Base-by-base conservation (phyloP, 192 early-diverging fungal genomes). In the Coemansia sp. region DNA sequence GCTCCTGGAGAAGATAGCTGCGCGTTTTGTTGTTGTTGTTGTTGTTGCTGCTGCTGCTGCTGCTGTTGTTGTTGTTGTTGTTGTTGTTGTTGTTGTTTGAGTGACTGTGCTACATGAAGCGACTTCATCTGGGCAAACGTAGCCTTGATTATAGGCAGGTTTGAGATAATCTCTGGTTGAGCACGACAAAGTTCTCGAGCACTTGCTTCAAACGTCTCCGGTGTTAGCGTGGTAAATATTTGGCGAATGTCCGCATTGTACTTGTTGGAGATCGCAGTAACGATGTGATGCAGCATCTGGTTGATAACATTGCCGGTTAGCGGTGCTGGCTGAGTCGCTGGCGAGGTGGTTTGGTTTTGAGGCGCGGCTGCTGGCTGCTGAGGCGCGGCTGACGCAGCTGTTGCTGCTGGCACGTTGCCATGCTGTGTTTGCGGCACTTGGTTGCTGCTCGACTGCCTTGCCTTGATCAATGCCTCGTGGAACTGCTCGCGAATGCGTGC, bases 81-180 rank as follows among this genome's bases (percentile, higher is more conserved):
- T 7, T 51, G 50, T 34, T 54, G 41, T 18, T 50, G 61, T 8
- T 56, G 51, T 40, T 56, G 66, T 32, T 51, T 52, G 0, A 44
- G 18, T 15, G n/a, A 6, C 21, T 58, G 57, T 15, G 28, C 8
- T 9, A 31, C 48, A 18, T 71, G 70, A 12, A 34, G 2, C 7
- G 16, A 28, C 47, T 59, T 63, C 14, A 60, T 23, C 30, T 64
- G 60, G 0, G 37, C 26, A 56, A 63, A 74, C n/a, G 50, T 30
- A 3, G 31, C 16, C 56, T 60, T 68, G 3, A 74, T 4, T 15
- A 37, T 0, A 6, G 45, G 11, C 39, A 64, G 0, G 34, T 63
- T 75, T 2, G 55, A 40, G 4, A 74, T 36, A 6, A 74, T 30
- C 16, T 74, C 71, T 1, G 71, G 64, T 21, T 60, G 71, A 2